These are phyloP conservation scores for Mortierella sp. DNA, from an alignment of 371 early-diverging fungal species.

Conservation along the genomic window DNA sequence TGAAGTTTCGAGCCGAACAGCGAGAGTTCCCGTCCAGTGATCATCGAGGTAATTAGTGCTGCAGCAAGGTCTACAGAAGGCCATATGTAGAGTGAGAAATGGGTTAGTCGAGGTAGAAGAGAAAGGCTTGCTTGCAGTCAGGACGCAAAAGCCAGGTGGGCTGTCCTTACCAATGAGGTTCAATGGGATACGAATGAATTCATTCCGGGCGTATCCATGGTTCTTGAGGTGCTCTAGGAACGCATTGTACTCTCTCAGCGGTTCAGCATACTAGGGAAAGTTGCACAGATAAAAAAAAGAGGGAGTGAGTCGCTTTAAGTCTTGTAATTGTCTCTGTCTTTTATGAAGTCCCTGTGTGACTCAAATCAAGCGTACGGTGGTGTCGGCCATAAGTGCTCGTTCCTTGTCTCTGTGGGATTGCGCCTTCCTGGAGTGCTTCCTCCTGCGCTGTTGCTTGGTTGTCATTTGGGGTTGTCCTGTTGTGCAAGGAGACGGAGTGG, in stretches of 20 bases:
- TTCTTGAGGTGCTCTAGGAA: constrained; percentile 52
- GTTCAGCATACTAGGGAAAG: constrained; percentile 41
- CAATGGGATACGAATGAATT: constrained; percentile 63
- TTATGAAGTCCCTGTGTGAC: no score
- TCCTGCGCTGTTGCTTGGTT: constrained; percentile 40
- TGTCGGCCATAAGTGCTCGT: constrained; percentile 32
- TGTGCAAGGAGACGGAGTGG: background rate
- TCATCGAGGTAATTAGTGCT: constrained; percentile 63
- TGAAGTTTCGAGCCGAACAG: constrained; percentile 39
- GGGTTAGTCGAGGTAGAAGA: background rate
- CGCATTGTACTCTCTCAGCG: constrained; percentile 43
- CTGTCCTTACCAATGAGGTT: constrained; percentile 64
- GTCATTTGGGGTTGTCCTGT: constrained; percentile 13
- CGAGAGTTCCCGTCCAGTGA: constrained; percentile 59
- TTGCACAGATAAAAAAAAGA: background rate
- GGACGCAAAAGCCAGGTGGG: background rate
- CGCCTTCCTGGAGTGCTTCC: constrained; percentile 47
- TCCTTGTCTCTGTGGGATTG: constrained; percentile 55
- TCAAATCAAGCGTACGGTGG: constrained; percentile 27
- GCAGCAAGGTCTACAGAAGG: constrained; percentile 62
- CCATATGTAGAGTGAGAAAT: no score
- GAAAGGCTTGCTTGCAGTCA: background rate
- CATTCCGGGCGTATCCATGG: constrained; percentile 53
- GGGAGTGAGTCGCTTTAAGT: background rate
- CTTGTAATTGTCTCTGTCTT: no score